phyloP scores from a whole-genome alignment of 139 green algal genomes.

The Closterium sp. region DNA sequence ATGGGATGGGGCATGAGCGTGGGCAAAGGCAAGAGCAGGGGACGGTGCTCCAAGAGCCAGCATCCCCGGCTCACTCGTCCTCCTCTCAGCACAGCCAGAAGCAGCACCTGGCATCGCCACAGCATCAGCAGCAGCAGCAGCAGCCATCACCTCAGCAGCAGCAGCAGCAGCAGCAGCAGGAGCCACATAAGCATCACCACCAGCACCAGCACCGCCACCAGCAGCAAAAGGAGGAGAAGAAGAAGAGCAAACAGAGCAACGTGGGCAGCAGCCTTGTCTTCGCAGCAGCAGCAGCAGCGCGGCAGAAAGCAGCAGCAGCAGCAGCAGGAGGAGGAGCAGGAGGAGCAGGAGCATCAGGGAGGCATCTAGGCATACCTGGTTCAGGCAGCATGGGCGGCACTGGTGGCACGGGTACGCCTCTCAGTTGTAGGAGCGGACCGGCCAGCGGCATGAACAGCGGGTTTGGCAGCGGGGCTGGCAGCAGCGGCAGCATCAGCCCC shows the following conservation, averaged over 20 bases:
- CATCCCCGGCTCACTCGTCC: too few species aligned
- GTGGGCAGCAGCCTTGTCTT: neutral
- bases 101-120: too few species aligned
- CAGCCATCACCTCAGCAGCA: too few species aligned
- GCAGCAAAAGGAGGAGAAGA: neutral
- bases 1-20: too few species aligned
- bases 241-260: neutral
- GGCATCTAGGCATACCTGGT: neutral
- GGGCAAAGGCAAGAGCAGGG: too few species aligned
- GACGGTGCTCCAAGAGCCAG: too few species aligned
- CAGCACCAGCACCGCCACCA: neutral
- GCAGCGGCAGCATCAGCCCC: neutral
- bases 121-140: too few species aligned
- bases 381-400: neutral
- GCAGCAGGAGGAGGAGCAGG: too few species aligned
- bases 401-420: neutral
- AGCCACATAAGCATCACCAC: too few species aligned
- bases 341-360: neutral
- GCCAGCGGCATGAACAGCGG: neutral
- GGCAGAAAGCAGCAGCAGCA: neutral
- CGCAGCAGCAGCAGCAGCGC: neutral
- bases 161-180: too few species aligned
- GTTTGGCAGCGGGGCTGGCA: neutral
- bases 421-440: neutral
- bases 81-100: too few species aligned